Percentiles rank a stretch among this genome's conserved stretches.
Evolutionary conservation across 2,329 filamentous ascomycete species (phyloP).

Genomic region (Ambrosiella cleistominuta): DNA sequence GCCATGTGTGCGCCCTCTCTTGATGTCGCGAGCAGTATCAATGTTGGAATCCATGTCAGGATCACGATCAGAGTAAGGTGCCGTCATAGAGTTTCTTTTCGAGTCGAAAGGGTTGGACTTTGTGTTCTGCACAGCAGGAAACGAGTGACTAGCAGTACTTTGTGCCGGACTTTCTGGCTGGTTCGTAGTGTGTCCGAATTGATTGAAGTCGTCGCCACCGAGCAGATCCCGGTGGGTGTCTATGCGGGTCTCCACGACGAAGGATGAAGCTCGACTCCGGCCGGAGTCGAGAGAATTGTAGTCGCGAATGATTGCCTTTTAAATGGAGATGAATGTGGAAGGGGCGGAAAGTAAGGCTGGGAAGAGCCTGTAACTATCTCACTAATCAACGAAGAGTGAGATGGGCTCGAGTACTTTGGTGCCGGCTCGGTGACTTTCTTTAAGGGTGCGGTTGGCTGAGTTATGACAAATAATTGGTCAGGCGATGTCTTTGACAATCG

Average conservation of each 20-base stretch:
- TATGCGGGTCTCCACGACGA: constrained; percentile 12
- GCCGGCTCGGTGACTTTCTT: neutral
- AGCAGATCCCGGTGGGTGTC: constrained; percentile 13
- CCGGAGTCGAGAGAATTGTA: constrained; percentile 10
- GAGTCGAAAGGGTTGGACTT: constrained; percentile 8
- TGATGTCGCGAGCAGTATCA: neutral
- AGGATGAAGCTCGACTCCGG: constrained; percentile 12
- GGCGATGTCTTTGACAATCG: too few species aligned
- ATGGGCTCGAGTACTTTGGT: neutral
- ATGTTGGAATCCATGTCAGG: constrained; percentile 7
- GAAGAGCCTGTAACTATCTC: constrained; percentile 1
- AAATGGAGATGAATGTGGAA: neutral
- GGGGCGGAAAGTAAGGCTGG: neutral
- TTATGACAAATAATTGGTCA: too few species aligned
- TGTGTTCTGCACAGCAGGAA: constrained; percentile 3
- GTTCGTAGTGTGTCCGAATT: constrained; percentile 12
- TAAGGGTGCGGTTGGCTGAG: neutral
- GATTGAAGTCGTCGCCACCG: constrained; percentile 13
- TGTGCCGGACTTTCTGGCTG: constrained; percentile 12
- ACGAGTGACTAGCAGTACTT: constrained; percentile 10
- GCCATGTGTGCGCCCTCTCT: constrained; percentile 6
- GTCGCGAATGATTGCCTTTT: constrained; percentile 5
- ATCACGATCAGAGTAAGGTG: constrained; percentile 7
- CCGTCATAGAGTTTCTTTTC: constrained; percentile 7
- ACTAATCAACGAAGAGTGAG: neutral